Conservation (phyloP, 225 moss, liverwort and hornwort species). For the Physcomitrellopsis africana region DNA sequence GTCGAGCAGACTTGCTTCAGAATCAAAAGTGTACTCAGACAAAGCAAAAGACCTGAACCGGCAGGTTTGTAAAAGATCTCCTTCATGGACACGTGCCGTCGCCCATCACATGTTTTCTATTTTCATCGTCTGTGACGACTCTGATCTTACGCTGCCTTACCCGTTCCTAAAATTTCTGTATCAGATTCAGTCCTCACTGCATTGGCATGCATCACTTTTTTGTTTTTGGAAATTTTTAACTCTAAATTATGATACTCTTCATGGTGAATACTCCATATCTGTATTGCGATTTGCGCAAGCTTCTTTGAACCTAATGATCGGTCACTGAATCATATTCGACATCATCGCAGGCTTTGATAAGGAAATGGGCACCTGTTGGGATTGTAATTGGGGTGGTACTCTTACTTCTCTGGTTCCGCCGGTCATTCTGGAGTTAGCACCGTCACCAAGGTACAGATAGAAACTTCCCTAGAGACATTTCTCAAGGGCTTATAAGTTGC, state of each 20-base stretch:
- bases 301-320: slow-evolving; percentile 11
- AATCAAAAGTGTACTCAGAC: slow-evolving; percentile 81
- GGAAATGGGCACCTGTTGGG: slow-evolving; percentile 97
- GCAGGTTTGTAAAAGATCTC: slow-evolving; percentile 68
- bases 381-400: slow-evolving; percentile 85
- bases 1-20: slow-evolving; percentile 86
- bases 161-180: neutral
- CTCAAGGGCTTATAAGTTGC: slow-evolving; percentile 30
- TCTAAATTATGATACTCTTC: neutral
- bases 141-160: slow-evolving; percentile 13
- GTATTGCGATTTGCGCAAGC: neutral
- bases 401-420: slow-evolving; percentile 74
- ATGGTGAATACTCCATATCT: neutral
- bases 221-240: neutral
- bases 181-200: neutral
- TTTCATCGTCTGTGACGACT: neutral
- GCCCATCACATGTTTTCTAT: neutral
- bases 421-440: slow-evolving; percentile 69
- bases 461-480: slow-evolving; percentile 26
- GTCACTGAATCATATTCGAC: slow-evolving; percentile 24
- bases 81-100: neutral
- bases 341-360: slow-evolving; percentile 84
- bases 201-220: neutral
- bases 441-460: slow-evolving; percentile 26
- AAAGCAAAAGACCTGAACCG: slow-evolving; percentile 98